phyloP scores from a whole-genome alignment of 2,329 filamentous ascomycete genomes.

The Hypomyces rosellus region DNA sequence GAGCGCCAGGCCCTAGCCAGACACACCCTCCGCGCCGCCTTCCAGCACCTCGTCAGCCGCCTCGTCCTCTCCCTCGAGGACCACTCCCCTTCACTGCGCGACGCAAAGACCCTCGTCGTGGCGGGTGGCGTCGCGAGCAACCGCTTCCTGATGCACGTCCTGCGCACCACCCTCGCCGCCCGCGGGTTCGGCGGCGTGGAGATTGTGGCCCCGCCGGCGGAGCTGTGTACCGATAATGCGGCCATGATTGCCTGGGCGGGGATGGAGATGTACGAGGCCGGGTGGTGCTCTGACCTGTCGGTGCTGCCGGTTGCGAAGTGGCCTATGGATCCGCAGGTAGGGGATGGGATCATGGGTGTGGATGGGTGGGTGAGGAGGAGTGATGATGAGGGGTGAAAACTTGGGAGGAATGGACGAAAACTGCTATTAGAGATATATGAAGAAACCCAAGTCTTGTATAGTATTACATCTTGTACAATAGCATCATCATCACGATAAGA shows the following conservation, averaged over 20 bases:
- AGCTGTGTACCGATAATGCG: constrained; percentile 88
- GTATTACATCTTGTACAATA: too few relatives aligned
- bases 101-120: constrained; percentile 62
- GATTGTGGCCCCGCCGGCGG: constrained; percentile 67
- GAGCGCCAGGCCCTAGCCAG: constrained; percentile 66
- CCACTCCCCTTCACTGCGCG: constrained; percentile 19
- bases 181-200: constrained; percentile 56
- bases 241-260: constrained; percentile 97
- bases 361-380: constrained; percentile 37
- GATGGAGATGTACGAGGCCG: constrained; percentile 82
- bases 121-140: constrained; percentile 91
- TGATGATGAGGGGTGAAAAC: background rate
- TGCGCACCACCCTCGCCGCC: constrained; percentile 51
- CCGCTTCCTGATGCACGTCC: constrained; percentile 64
- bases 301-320: constrained; percentile 61
- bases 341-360: constrained; percentile 60
- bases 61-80: constrained; percentile 59
- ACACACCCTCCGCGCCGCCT: constrained; percentile 71
- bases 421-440: background rate
- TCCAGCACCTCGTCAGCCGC: constrained; percentile 78
- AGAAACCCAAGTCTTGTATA: too few relatives aligned
- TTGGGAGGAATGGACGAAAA: background rate
- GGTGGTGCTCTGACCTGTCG: constrained; percentile 58
- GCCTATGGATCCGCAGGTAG: constrained; percentile 58
- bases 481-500: too few relatives aligned